Percentiles rank a stretch among this genome's conserved stretches.
phyloP scores from a whole-genome alignment of 2,329 filamentous ascomycete genomes.

The Penicillium freii region DNA sequence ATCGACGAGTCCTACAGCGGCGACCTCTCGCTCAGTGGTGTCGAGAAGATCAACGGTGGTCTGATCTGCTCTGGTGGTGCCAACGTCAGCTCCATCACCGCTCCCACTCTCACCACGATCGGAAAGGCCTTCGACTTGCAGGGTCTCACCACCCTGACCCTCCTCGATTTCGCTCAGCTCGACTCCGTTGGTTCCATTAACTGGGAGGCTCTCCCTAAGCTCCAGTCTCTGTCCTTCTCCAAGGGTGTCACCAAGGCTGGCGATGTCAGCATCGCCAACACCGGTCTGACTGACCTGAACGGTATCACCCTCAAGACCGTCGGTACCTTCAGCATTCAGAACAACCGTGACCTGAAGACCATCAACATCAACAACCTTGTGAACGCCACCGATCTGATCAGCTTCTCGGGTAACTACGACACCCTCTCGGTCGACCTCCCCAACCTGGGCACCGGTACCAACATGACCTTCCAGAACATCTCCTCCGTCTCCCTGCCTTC shows the following conservation, averaged over 20 bases:
- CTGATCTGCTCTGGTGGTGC: slow-evolving; percentile 55
- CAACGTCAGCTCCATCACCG: slow-evolving; percentile 63
- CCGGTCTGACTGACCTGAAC: slow-evolving; percentile 71
- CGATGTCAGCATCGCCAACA: slow-evolving; percentile 78
- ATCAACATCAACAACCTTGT: slow-evolving; percentile 72
- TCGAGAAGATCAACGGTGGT: slow-evolving; percentile 58
- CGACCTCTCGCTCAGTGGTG: slow-evolving; percentile 61
- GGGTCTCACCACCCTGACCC: slow-evolving; percentile 66
- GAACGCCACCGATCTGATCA: slow-evolving; percentile 69
- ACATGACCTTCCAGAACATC: slow-evolving; percentile 80
- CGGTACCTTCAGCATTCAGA: slow-evolving; percentile 75
- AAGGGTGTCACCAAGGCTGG: slow-evolving; percentile 65
- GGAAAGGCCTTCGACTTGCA: slow-evolving; percentile 67
- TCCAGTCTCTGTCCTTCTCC: slow-evolving; percentile 60
- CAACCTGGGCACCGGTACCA: slow-evolving; percentile 73
- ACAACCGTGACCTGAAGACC: slow-evolving; percentile 76
- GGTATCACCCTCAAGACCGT: slow-evolving; percentile 79
- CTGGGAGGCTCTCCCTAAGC: slow-evolving; percentile 68
- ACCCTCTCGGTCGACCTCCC: slow-evolving; percentile 71
- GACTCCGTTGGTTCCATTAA: slow-evolving; percentile 64
- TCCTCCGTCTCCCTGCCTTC: slow-evolving; percentile 70
- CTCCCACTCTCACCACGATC: slow-evolving; percentile 62
- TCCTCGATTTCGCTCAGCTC: slow-evolving; percentile 66
- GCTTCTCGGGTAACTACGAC: slow-evolving; percentile 76
- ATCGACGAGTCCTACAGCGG: slow-evolving; percentile 59